Base-by-base conservation (phyloP, 2,329 filamentous ascomycete genomes). In the Trichophyton benhamiae region DNA sequence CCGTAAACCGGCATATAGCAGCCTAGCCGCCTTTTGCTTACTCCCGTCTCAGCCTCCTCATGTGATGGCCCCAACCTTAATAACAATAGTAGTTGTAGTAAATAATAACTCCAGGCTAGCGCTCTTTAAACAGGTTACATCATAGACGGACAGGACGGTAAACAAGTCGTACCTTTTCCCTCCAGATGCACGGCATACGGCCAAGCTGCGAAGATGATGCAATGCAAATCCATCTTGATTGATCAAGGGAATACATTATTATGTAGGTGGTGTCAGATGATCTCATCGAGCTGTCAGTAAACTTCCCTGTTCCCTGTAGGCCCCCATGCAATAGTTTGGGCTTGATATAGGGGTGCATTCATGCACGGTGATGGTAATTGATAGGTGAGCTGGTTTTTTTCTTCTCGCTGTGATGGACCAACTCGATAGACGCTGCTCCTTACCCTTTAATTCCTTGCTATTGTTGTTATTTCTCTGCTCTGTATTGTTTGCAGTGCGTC, bases 191-290 rank as follows among this genome's bases (percentile, higher is more conserved):
- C 25, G 8, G 52, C 27, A 25, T 52, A 52, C 25, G 20, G 27
- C 52, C 52, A 55, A 55, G 52, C 27, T 15, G 13, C n/a, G 41
- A 52, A 20, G 27, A 55, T 55, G 52, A 55, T 55, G 52, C 52
- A 55, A 55, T 55, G 52, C 33, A 55, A 55, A 55, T 55, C 52
- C n/a, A 38, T 25, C 22, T 52, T 52, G 25, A 55, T 36, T 36
- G 27, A 11, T 53, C 49, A 30, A 33, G 27, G 30, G 30, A 36
- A 55, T n/a, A 13, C 11, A 38, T 38, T 3, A 38, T 13, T 38
- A 38, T 38, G 9, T 38, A 27, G 33, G 30, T 36, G 4, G 49
- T 22, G 52, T 55, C 52, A 55, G 52, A 55, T 55, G 52, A 55
- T 55, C 22, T 27, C 27, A 55, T 36, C 52, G 9, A 55, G 52